Evolutionary conservation across 2,329 filamentous ascomycete species (phyloP), one percentile per base, ranked within the genome.

Genomic region (Ceratocystiopsis sp.): DNA sequence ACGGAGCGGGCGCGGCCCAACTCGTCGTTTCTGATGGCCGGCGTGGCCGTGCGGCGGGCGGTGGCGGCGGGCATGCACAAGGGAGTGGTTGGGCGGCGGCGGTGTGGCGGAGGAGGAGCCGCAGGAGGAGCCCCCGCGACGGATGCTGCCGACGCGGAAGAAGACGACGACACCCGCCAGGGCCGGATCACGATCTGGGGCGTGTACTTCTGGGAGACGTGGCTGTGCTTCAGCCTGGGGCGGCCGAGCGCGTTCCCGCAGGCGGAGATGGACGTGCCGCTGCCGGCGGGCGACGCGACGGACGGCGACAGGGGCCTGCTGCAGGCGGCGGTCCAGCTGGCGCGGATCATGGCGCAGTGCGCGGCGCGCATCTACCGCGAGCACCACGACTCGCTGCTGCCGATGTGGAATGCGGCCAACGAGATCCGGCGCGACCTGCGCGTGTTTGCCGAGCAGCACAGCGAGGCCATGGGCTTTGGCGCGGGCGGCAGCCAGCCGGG

Each of bases 121-220:
- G 41, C 41, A 21, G 17, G 37, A 14, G 41, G 42, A n/a, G 42
- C 44, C 19, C 38, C 32, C 41, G 38, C 3, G 16, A 42, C 11
- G 46, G 45, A n/a, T n/a, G n/a, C n/a, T n/a, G n/a, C n/a, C 2
- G 46, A 41, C 9, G 40, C 42, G 2, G 25, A 29, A 8, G 25
- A 29, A 4, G 25, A 29, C 25, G 25, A 29, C 25, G 25, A 29
- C 25, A 11, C 25, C 11, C 46, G 47, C 5, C 47, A 49, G 39
- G 45, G 42, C 17, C 44, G 43, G 9, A 44, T 50, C 14, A 49
- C 47, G 1, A 43, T 47, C n/a, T 49, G 47, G 49, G 37, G 45
- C 32, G 38, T 45, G 3, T 50, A 41, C 18, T 48, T 50, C 11
- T 50, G 49, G 49, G 49, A 50, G 35, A 50, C 35, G 45, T 50